Base-by-base conservation (phyloP, 106 monocot species). In the Platanthera zijinensis region DNA sequence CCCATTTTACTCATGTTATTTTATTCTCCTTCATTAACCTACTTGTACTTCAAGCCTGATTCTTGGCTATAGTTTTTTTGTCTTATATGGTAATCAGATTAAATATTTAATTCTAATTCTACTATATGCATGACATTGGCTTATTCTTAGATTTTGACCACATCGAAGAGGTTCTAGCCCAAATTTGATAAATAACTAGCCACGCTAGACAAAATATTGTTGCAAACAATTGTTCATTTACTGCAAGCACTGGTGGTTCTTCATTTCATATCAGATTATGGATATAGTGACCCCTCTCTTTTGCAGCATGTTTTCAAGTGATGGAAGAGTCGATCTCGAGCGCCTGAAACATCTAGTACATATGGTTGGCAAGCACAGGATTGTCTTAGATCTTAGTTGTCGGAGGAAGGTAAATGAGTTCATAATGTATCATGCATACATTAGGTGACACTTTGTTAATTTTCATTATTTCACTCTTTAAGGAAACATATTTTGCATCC, bases 331-430 rank as follows among this genome's bases (percentile, higher is more conserved):
- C 88, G 86, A 86, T 67, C 76, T 88, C 52, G 94, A 91, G 48
- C 76, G 87, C 59, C 87, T 92, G 21, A 73, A 84, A 69, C 76
- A 82, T 15, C 83, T 94, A 78, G 84, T 89, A 80, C 70, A 80
- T 61, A 70, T 78, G 76, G 76, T 89, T 76, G 93, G 90, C 48
- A 96, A 86, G 77, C 21, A 85, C 47, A 93, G 76, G 73, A 85
- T 96, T 66, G 84, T 96, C 14, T 83, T 96, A 74, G 96, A 96
- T 83, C 89, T 96, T 83, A 96, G 96, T 79, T 93, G 93, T 82
- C 69, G 96, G 71, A 96, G 91, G 82, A 92, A 86, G 90, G 96
- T 96, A 90, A 48, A 2, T 5, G 56, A 67, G 5, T 77, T 13
- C 70, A 74, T 47, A 6, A 17, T 73, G 17, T 75, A 62, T 49